These are phyloP conservation scores for Wickerhamiella siamensis DNA, from an alignment of 805 yeast genomes.

Conservation along the genomic window DNA sequence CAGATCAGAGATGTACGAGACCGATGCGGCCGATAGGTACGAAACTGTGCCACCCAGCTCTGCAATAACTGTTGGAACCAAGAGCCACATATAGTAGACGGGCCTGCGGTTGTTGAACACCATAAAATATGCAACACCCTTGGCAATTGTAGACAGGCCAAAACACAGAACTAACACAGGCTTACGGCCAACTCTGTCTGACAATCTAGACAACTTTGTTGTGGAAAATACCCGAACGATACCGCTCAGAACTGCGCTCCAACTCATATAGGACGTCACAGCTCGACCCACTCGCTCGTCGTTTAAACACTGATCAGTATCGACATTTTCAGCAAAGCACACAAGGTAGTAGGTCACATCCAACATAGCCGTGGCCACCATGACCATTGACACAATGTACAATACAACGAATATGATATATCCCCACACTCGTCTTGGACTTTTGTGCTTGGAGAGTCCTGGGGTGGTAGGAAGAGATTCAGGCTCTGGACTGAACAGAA, in stretches of 20 bases:
- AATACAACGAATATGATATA: slow-evolving; percentile 2
- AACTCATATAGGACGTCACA: slow-evolving; percentile 14
- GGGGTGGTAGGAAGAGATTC: neutral
- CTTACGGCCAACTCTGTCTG: slow-evolving; percentile 18
- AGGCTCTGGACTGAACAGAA: slow-evolving; percentile 1
- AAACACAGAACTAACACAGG: slow-evolving; percentile 12
- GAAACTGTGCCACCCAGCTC: slow-evolving; percentile 17
- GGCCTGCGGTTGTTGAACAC: slow-evolving; percentile 14
- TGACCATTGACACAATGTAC: slow-evolving; percentile 5
- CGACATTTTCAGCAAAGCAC: slow-evolving; percentile 11
- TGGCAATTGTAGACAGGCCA: slow-evolving; percentile 7
- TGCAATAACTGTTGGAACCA: slow-evolving; percentile 14
- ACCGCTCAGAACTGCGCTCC: slow-evolving; percentile 10
- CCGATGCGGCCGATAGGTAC: slow-evolving; percentile 1
- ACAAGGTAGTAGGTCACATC: slow-evolving; percentile 16
- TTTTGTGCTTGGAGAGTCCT: neutral
- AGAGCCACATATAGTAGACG: slow-evolving; percentile 15
- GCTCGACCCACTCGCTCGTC: slow-evolving; percentile 9
- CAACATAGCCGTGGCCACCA: slow-evolving; percentile 14
- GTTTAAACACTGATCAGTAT: slow-evolving; percentile 11
- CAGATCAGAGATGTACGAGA: slow-evolving; percentile 17
- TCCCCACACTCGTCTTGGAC: neutral
- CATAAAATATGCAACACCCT: slow-evolving; percentile 13
- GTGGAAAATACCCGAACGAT: slow-evolving; percentile 8
- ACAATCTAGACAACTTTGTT: slow-evolving; percentile 13